Evolutionary conservation across 1,139 yeast genomes (phyloP).

Genomic region (Schizosaccharomyces versatilis): DNA sequence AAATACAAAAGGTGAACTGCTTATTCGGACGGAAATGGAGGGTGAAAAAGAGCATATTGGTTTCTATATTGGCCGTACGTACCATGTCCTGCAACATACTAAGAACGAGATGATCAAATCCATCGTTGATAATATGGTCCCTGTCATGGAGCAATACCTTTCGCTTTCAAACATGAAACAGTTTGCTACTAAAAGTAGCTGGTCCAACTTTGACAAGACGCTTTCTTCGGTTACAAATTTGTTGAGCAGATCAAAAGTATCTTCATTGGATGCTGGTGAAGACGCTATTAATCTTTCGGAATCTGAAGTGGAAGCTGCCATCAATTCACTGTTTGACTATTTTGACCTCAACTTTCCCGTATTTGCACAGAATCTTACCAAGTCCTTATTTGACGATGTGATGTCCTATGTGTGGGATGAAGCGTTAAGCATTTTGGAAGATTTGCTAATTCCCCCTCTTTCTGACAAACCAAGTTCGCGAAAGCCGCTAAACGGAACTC

Average conservation of each 20-base stretch:
- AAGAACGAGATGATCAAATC: slow-evolving; percentile 42
- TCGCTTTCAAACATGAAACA: slow-evolving; percentile 16
- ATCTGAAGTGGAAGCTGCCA: slow-evolving; percentile 40
- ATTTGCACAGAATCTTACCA: slow-evolving; percentile 40
- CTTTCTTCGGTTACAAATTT: slow-evolving; percentile 6
- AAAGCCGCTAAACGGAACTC: slow-evolving; percentile 34
- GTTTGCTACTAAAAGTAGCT: background rate
- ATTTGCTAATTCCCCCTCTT: slow-evolving; percentile 45
- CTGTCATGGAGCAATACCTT: slow-evolving; percentile 26
- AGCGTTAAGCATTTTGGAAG: slow-evolving; percentile 42
- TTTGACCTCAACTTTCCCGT: slow-evolving; percentile 47
- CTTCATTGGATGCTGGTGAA: background rate
- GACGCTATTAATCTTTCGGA: slow-evolving; percentile 19
- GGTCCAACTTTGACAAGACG: slow-evolving; percentile 5
- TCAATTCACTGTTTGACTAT: slow-evolving; percentile 55
- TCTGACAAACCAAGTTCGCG: slow-evolving; percentile 32
- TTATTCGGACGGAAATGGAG: slow-evolving; percentile 50
- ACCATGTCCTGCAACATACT: slow-evolving; percentile 38
- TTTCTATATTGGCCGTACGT: slow-evolving; percentile 57
- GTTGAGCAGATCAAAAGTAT: slow-evolving; percentile 1
- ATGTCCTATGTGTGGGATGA: slow-evolving; percentile 62
- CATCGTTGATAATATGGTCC: slow-evolving; percentile 40
- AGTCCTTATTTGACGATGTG: slow-evolving; percentile 37
- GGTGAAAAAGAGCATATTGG: slow-evolving; percentile 57
- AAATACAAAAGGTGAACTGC: slow-evolving; percentile 44